These are phyloP conservation scores for Backusella liffmaniae DNA, from an alignment of 192 early-diverging fungal genomes.

Conservation along the genomic window DNA sequence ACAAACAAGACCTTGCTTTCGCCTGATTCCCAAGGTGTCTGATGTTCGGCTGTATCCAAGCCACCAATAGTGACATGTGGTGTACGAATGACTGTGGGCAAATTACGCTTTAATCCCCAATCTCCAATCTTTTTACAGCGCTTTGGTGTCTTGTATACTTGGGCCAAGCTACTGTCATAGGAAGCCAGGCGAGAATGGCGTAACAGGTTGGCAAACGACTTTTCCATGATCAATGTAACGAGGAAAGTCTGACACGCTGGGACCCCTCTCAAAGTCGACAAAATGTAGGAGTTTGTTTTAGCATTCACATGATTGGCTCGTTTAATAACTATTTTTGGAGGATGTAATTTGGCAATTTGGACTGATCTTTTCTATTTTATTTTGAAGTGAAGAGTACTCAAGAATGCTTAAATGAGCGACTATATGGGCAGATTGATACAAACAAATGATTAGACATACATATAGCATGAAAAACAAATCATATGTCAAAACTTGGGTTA, in stretches of 20 bases:
- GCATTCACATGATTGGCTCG: neutral
- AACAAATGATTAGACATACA: neutral
- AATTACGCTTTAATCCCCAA: conserved; percentile 75
- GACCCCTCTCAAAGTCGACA: neutral
- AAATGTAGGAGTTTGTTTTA: neutral
- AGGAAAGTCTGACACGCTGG: neutral
- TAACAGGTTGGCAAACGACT: conserved; percentile 43
- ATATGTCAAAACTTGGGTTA: neutral
- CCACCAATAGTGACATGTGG: conserved; percentile 50
- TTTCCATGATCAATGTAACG: conserved; percentile 14
- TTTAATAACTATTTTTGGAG: neutral
- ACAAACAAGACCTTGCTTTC: conserved; percentile 54
- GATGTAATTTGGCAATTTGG: neutral
- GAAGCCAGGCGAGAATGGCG: conserved; percentile 69
- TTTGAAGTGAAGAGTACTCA: too few relatives aligned
- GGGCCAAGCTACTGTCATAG: conserved; percentile 63
- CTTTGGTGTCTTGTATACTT: conserved; percentile 68
- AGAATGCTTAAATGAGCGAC: neutral
- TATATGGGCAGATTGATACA: neutral
- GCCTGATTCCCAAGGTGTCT: conserved; percentile 64
- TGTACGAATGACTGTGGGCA: conserved; percentile 65
- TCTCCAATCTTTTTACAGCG: conserved; percentile 55
- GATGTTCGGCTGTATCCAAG: conserved; percentile 73
- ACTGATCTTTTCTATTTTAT: too few relatives aligned
- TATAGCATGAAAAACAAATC: neutral